These are phyloP conservation scores for Mesembryanthemum crystallinum DNA, from an alignment of 148 eudicot genomes.

Conservation along the genomic window DNA sequence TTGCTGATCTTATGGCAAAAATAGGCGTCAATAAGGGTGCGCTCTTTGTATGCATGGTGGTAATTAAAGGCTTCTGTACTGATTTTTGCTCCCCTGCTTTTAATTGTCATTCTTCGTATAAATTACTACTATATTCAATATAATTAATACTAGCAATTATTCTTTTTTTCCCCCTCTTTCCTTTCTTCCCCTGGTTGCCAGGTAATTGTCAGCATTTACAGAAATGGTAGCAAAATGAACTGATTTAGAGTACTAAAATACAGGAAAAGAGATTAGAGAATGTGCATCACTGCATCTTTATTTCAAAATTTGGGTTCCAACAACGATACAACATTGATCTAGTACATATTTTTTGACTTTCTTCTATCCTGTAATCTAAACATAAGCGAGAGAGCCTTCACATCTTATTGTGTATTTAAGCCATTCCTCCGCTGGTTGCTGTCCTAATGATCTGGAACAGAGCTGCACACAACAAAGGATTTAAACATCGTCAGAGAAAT, in stretches of 20 bases:
- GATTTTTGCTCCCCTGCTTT: too few species aligned
- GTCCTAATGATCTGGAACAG: conserved; percentile 82
- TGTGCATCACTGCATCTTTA: conserved; percentile 28
- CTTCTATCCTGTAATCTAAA: conserved; percentile 19
- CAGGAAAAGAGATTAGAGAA: conserved; percentile 4
- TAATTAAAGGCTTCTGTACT: too few species aligned
- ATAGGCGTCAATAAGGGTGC: too few species aligned
- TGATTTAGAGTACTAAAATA: not conserved
- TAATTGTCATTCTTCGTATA: too few species aligned
- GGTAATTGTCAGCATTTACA: too few species aligned
- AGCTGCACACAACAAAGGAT: conserved; percentile 35
- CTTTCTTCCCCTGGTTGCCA: too few species aligned
- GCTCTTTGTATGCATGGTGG: too few species aligned
- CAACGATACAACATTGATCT: conserved; percentile 17
- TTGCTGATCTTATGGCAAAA: too few species aligned
- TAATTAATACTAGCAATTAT: too few species aligned
- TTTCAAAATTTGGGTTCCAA: conserved; percentile 30
- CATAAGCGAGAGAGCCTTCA: conserved; percentile 12
- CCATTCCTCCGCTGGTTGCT: conserved; percentile 83
- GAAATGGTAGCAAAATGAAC: too few species aligned
- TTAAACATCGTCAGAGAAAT: not conserved
- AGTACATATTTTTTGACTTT: conserved; percentile 23
- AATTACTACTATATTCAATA: too few species aligned
- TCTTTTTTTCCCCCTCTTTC: too few species aligned
- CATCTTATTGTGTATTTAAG: conserved; percentile 35